Conservation (phyloP, 352 stramenopile species). For the Plasmopara viticola region DNA sequence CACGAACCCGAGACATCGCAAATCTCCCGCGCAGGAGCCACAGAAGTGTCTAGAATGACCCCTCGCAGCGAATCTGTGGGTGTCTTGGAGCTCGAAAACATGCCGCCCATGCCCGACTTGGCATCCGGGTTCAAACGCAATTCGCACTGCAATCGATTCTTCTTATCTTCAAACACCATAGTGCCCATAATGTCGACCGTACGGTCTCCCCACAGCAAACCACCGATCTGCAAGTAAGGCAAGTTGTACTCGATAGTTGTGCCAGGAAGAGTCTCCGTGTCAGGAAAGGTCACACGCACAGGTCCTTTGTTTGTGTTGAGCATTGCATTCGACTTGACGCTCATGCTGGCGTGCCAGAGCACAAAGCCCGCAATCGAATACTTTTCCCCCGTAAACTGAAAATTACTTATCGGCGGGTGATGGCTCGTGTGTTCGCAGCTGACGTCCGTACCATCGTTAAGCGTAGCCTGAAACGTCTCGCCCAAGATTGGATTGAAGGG, state of each 20-base stretch:
- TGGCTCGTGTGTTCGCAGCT: constrained; percentile 82
- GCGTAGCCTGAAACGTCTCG: constrained; percentile 64
- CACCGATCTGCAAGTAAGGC: constrained; percentile 66
- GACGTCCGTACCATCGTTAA: constrained; percentile 77
- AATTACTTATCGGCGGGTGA: constrained; percentile 81
- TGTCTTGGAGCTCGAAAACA: constrained; percentile 75
- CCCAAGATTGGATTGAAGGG: constrained; percentile 83
- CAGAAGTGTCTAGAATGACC: constrained; percentile 60
- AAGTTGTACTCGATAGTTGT: constrained; percentile 66
- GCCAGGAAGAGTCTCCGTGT: constrained; percentile 28
- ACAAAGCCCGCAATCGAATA: constrained; percentile 69
- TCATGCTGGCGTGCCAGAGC: constrained; percentile 70
- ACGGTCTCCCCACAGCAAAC: constrained; percentile 76
- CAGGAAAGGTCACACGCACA: constrained; percentile 62
- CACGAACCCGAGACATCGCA: constrained; percentile 72
- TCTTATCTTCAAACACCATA: constrained; percentile 74
- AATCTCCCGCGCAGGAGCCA: constrained; percentile 40
- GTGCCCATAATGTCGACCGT: constrained; percentile 69
- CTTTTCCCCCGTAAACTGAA: constrained; percentile 68
- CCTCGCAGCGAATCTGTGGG: constrained; percentile 70
- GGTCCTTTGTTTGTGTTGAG: constrained; percentile 75
- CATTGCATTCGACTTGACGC: constrained; percentile 81
- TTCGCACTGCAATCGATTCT: constrained; percentile 61
- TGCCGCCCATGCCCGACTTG: constrained; percentile 82
- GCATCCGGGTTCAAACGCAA: constrained; percentile 79